A percentile compares a stretch with the other conserved stretches of the same genome.
Evolutionary conservation across 2,329 filamentous ascomycete species (phyloP).

Genomic region (Macroventuria anomochaeta): DNA sequence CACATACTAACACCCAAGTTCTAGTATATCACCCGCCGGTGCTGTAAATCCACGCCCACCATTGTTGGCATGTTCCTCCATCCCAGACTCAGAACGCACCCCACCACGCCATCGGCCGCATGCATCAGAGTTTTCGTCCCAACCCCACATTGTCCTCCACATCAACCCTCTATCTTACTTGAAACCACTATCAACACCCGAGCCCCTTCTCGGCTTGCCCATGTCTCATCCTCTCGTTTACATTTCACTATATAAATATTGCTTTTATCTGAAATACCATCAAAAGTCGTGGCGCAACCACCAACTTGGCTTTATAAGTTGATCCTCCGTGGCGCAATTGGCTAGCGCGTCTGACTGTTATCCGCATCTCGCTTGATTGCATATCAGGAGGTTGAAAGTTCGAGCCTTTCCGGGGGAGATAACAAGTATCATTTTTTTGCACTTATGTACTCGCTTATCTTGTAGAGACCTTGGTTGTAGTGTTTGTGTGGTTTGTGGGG

Average conservation of each 20-base stretch:
- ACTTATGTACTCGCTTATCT: background rate
- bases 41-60: background rate
- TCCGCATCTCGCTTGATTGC: slow-evolving; percentile 20
- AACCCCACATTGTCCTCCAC: background rate
- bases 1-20: background rate
- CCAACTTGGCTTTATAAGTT: slow-evolving; percentile 3
- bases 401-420: slow-evolving; percentile 25
- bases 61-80: background rate
- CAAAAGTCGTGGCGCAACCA: slow-evolving; percentile 2
- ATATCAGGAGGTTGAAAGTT: slow-evolving; percentile 25
- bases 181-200: no score
- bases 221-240: background rate
- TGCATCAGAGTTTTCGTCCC: background rate
- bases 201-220: no score
- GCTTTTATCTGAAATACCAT: no score
- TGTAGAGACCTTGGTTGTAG: no score
- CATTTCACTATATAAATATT: no score
- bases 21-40: no score
- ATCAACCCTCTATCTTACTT: background rate
- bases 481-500: no score
- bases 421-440: slow-evolving; percentile 6
- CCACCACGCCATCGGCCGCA: background rate
- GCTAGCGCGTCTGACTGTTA: slow-evolving; percentile 67
- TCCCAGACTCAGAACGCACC: background rate
- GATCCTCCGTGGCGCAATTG: slow-evolving; percentile 50